Evolutionary conservation across 2,329 filamentous ascomycete species (phyloP).

Genomic region (Penicillium sclerotiorum): DNA sequence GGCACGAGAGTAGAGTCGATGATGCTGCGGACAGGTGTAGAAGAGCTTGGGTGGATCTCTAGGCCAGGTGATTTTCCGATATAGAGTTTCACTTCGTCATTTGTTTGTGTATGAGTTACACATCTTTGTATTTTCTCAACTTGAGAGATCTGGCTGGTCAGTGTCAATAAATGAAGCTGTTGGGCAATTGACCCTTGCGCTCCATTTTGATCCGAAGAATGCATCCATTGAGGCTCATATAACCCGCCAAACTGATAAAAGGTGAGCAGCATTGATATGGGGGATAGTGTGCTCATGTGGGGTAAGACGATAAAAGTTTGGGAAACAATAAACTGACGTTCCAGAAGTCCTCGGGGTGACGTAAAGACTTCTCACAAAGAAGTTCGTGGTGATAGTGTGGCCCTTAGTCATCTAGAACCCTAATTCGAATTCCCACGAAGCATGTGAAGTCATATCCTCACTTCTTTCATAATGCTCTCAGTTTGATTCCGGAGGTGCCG

Average conservation of each 20-base stretch:
- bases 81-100: conserved; percentile 1
- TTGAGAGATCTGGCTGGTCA: too few relatives aligned
- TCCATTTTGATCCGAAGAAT: not conserved
- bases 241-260: too few relatives aligned
- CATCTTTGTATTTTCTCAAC: too few relatives aligned
- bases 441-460: conserved; percentile 19
- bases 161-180: too few relatives aligned
- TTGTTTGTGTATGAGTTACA: not conserved
- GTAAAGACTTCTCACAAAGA: conserved; percentile 17
- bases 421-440: conserved; percentile 9
- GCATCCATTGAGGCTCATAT: not conserved
- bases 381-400: not conserved
- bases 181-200: too few relatives aligned
- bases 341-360: conserved; percentile 10
- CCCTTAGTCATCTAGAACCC: conserved; percentile 17
- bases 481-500: conserved; percentile 14
- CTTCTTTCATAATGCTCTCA: not conserved
- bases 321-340: conserved; percentile 4
- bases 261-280: too few relatives aligned
- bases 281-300: conserved; percentile 5
- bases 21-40: conserved; percentile 14
- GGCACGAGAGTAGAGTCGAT: conserved; percentile 16
- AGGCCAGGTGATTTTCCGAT: conserved; percentile 11
- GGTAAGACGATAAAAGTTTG: conserved; percentile 1
- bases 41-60: conserved; percentile 10